phyloP scores from a whole-genome alignment of 257 asterid genomes.

The Solanum ahanhuiri region DNA sequence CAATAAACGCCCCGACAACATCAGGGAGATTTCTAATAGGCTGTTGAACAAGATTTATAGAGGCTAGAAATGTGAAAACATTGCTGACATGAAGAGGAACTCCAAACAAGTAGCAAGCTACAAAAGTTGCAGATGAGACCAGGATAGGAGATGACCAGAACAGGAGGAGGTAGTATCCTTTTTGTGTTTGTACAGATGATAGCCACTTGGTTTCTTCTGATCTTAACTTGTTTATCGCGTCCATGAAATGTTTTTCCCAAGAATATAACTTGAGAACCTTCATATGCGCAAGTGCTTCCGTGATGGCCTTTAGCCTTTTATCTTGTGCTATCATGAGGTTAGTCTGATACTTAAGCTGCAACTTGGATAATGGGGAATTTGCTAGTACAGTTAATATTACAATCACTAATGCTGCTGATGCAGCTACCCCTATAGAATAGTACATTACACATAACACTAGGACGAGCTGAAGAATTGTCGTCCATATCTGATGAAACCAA shows the following conservation, averaged over 20 bases:
- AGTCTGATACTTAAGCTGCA: slow-evolving; percentile 67
- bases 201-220: slow-evolving; percentile 55
- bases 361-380: slow-evolving; percentile 68
- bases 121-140: slow-evolving; percentile 83
- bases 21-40: slow-evolving; percentile 80
- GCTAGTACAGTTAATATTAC: slow-evolving; percentile 50
- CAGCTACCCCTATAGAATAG: slow-evolving; percentile 59
- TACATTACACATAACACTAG: slow-evolving; percentile 54
- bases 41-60: slow-evolving; percentile 65
- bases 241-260: slow-evolving; percentile 73
- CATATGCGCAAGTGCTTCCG: slow-evolving; percentile 70
- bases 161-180: slow-evolving; percentile 48
- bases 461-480: slow-evolving; percentile 55
- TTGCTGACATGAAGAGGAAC: slow-evolving; percentile 63
- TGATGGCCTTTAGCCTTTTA: not conserved
- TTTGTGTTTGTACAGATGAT: slow-evolving; percentile 55
- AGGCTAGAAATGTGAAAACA: slow-evolving; percentile 81
- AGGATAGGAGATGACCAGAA: slow-evolving; percentile 80
- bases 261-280: slow-evolving; percentile 79
- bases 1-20: slow-evolving; percentile 71
- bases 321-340: slow-evolving; percentile 36
- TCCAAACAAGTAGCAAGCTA: slow-evolving; percentile 62
- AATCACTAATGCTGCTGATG: slow-evolving; percentile 57
- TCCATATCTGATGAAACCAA: slow-evolving; percentile 91
- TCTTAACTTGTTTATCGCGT: slow-evolving; percentile 39